Percentiles rank a stretch among this genome's conserved stretches.
phyloP scores from a whole-genome alignment of 192 early-diverging fungal species.

The Backusella luteola region DNA sequence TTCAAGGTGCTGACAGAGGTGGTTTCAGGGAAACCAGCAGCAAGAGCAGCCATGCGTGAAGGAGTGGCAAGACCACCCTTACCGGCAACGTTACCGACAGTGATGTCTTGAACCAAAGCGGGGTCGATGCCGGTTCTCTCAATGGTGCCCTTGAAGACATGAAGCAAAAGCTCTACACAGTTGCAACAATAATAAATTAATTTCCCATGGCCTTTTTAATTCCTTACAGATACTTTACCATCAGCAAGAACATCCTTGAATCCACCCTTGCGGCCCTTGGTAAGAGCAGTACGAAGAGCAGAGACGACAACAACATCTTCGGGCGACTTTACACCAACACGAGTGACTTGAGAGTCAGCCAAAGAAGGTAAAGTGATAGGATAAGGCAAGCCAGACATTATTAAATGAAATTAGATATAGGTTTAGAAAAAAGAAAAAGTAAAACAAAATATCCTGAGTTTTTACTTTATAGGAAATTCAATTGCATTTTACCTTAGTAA shows the following conservation, averaged over 20 bases:
- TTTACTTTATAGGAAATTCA: not conserved
- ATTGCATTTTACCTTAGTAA: not conserved
- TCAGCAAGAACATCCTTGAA: constrained; percentile 80
- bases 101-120: constrained; percentile 83
- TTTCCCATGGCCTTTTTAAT: not conserved
- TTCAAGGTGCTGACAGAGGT: constrained; percentile 85
- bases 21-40: constrained; percentile 87
- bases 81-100: constrained; percentile 90
- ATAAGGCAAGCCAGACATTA: constrained; percentile 23
- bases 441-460: not conserved
- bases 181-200: constrained; percentile 11
- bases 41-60: constrained; percentile 89
- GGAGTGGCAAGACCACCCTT: constrained; percentile 88
- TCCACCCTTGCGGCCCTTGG: constrained; percentile 73
- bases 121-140: constrained; percentile 57
- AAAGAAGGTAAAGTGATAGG: constrained; percentile 25
- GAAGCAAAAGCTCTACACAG: constrained; percentile 61
- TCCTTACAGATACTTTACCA: constrained; percentile 24
- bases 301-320: constrained; percentile 82
- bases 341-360: constrained; percentile 22
- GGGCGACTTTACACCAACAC: constrained; percentile 61
- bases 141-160: constrained; percentile 67
- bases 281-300: constrained; percentile 76
- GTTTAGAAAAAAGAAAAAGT: not conserved
- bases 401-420: not conserved